A percentile compares a stretch with the other conserved stretches of the same genome.
phyloP scores from a whole-genome alignment of 495 filamentous ascomycete species.

The Talaromyces trachyspermus region DNA sequence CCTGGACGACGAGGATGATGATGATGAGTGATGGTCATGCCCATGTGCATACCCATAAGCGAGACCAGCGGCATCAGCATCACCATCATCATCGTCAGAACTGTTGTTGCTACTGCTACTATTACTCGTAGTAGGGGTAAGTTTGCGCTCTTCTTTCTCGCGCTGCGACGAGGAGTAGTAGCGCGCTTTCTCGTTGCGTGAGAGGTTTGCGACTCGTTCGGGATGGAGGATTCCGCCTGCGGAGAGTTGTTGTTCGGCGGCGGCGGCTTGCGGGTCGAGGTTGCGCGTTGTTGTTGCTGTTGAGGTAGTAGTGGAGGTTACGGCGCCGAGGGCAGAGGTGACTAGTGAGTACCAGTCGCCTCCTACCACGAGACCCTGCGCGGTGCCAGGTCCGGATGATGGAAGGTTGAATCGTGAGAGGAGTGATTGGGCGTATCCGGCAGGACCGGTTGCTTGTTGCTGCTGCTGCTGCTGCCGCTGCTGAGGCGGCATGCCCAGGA shows the following conservation, averaged over 20 bases:
- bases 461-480: slow-evolving; percentile 30
- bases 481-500: slow-evolving; percentile 59
- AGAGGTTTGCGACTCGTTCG: slow-evolving; percentile 47
- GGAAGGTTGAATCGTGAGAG: slow-evolving; percentile 84
- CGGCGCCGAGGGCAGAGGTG: slow-evolving; percentile 54
- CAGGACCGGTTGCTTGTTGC: slow-evolving; percentile 37
- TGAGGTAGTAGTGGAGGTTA: slow-evolving; percentile 21
- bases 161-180: slow-evolving; percentile 70
- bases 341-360: slow-evolving; percentile 63
- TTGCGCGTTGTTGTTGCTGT: slow-evolving; percentile 21
- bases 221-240: slow-evolving; percentile 61
- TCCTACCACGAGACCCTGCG: slow-evolving; percentile 44
- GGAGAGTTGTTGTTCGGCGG: slow-evolving; percentile 47
- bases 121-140: slow-evolving; percentile 21
- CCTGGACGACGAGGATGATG: no score
- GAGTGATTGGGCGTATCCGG: slow-evolving; percentile 68
- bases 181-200: slow-evolving; percentile 52
- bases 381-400: slow-evolving; percentile 29
- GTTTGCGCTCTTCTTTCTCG: slow-evolving; percentile 59
- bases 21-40: no score
- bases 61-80: slow-evolving; percentile 28
- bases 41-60: no score
- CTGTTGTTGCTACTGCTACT: slow-evolving; percentile 22
- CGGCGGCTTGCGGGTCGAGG: slow-evolving; percentile 42
- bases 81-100: slow-evolving; percentile 39